Evolutionary conservation across 441 rosid species (phyloP), one percentile per base, ranked within the genome.

Genomic region (Gossypium aridum): DNA sequence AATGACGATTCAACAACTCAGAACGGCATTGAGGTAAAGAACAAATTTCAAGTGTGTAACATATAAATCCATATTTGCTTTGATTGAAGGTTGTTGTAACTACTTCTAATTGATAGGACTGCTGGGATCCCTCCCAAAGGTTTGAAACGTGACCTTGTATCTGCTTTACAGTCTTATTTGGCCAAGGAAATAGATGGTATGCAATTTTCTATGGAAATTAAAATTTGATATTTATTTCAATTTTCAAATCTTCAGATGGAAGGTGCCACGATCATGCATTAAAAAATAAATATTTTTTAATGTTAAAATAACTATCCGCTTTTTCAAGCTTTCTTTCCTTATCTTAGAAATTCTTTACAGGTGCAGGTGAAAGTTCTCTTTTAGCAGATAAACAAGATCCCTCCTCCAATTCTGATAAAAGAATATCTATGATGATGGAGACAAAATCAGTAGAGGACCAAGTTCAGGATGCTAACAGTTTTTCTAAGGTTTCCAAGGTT

Each of bases 1-100:
- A 0, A 87, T 94, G 97, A 92, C 97, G 0, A 89, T 87, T 87
- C 92, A 85, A 81, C 79, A 92, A 74, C 93, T 94, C 68, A 86
- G 85, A 82, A 63, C 86, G 51, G 67, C 76, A 34, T 78, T 92
- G 82, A 91, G 97, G 98, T 86, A 80, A 82, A 79, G 26, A 64
- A 67, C 19, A 20, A 60, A 67, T 66, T 74, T 61, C 71, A 71
- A 67, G 66, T 16, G 51, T 57, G 4, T 69, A 25, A 28, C 61
- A 16, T 51, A 16, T 22, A 45, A 62, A 13, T 3, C 55, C 62
- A 26, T 19, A 63, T 51, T 17, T 54, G 4, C 28, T 10, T n/a
- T 31, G 31, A n/a, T 61, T 39, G 49, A 17, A 14, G 25, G 49
- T 20, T 56, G 20, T 59, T 61, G 9, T 70, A 12, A 64, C 73